Percentiles rank a stretch among this genome's conserved stretches.
These are phyloP conservation scores for Teunomyces pallodes DNA, from an alignment of 805 yeast genomes.

Conservation along the genomic window DNA sequence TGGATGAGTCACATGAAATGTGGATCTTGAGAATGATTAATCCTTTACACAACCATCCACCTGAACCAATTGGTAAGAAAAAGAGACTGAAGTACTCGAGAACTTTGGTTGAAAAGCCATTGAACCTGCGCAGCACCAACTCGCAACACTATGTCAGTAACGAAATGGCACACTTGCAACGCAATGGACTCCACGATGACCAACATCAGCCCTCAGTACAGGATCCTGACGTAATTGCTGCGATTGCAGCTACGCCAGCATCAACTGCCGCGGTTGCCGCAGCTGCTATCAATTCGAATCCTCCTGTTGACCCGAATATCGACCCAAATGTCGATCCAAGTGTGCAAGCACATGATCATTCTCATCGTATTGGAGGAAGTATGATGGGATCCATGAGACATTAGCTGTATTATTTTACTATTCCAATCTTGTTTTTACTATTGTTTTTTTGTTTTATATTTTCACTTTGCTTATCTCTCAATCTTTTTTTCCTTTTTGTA, in stretches of 20 bases:
- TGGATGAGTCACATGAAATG: slow-evolving; percentile 30
- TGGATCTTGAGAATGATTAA: slow-evolving; percentile 48
- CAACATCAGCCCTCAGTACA: slow-evolving; percentile 33
- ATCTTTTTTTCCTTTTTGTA: not conserved
- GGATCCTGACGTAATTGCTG: slow-evolving; percentile 43
- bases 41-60: slow-evolving; percentile 45
- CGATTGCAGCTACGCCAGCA: slow-evolving; percentile 26
- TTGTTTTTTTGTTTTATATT: slow-evolving; percentile 2
- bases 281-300: slow-evolving; percentile 7
- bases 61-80: slow-evolving; percentile 38
- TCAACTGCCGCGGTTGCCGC: slow-evolving; percentile 23
- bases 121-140: slow-evolving; percentile 12
- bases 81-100: slow-evolving; percentile 39
- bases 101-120: slow-evolving; percentile 44
- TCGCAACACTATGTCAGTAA: slow-evolving; percentile 21
- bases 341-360: slow-evolving; percentile 41
- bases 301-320: slow-evolving; percentile 41
- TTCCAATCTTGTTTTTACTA: not conserved
- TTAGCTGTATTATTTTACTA: slow-evolving; percentile 1
- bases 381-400: slow-evolving; percentile 7
- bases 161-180: slow-evolving; percentile 22
- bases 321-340: slow-evolving; percentile 46
- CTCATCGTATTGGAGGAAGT: slow-evolving; percentile 17
- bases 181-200: slow-evolving; percentile 22
- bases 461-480: slow-evolving; percentile 5